These are phyloP conservation scores for Begonia masoniana DNA, from an alignment of 306 rosid species.

Conservation along the genomic window DNA sequence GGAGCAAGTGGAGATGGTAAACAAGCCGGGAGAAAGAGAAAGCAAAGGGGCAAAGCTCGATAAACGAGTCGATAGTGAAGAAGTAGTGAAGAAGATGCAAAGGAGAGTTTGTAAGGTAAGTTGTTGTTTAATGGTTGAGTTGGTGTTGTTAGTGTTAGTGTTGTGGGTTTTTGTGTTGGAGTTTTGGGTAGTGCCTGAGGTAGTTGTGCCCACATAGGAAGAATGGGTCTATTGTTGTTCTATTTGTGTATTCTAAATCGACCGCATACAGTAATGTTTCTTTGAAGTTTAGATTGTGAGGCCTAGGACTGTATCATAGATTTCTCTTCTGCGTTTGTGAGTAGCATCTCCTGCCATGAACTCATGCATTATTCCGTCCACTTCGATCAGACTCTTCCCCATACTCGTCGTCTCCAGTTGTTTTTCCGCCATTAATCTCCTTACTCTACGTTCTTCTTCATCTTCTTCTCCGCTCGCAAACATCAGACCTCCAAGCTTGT, in stretches of 20 bases:
- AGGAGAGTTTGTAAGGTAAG: constrained; percentile 43
- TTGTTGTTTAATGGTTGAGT: constrained; percentile 40
- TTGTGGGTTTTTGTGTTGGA: constrained; percentile 34
- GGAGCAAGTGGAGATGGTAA: constrained; percentile 34
- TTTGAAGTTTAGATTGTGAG: no score
- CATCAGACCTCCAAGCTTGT: constrained; percentile 36
- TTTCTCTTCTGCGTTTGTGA: constrained; percentile 15
- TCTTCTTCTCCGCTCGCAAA: constrained; percentile 22
- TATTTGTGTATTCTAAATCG: constrained; percentile 30
- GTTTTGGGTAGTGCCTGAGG: constrained; percentile 28
- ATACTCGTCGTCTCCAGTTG: constrained; percentile 18
- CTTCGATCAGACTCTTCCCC: constrained; percentile 29
- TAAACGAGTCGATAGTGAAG: constrained; percentile 38
- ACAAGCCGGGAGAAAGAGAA: constrained; percentile 34
- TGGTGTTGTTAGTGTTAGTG: constrained; percentile 32
- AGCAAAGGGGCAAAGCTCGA: constrained; percentile 37
- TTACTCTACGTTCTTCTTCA: constrained; percentile 10
- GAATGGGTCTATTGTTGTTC: constrained; percentile 9
- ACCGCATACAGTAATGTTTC: no score
- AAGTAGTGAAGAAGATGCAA: constrained; percentile 38
- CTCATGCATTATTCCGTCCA: constrained; percentile 21
- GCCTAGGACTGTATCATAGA: constrained; percentile 1
- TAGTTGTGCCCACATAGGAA: constrained; percentile 68
- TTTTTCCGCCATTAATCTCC: constrained; percentile 19
- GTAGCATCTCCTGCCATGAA: constrained; percentile 22